Evolutionary conservation across 1,139 yeast species (phyloP).

Genomic region (Geotrichum carabidarum): DNA sequence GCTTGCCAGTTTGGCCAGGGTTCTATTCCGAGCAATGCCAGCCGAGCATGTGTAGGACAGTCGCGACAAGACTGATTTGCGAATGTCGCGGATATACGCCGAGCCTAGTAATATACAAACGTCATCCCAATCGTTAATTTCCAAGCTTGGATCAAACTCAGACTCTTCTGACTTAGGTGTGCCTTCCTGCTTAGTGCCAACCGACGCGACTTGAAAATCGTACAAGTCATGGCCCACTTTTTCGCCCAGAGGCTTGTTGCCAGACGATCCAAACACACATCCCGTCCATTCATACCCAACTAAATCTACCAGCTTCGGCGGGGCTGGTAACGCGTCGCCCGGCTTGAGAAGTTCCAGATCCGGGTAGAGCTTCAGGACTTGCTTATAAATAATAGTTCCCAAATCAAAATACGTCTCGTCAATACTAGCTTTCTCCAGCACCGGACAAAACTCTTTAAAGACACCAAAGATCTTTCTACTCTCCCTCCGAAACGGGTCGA

Average conservation of each 20-base stretch:
- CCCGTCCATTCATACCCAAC: slow-evolving; percentile 36
- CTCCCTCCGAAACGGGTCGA: slow-evolving; percentile 87
- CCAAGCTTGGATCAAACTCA: slow-evolving; percentile 5
- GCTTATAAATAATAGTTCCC: slow-evolving; percentile 50
- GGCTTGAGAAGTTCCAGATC: slow-evolving; percentile 32
- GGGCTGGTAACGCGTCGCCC: slow-evolving; percentile 42
- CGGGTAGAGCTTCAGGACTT: slow-evolving; percentile 39
- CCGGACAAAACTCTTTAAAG: slow-evolving; percentile 40
- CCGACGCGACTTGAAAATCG: slow-evolving; percentile 15
- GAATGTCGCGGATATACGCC: slow-evolving; percentile 47
- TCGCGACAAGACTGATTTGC: slow-evolving; percentile 49
- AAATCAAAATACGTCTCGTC: slow-evolving; percentile 88
- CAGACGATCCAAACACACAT: slow-evolving; percentile 23
- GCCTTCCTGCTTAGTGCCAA: not conserved
- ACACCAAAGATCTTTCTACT: slow-evolving; percentile 71
- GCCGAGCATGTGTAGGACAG: slow-evolving; percentile 86
- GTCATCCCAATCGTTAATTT: slow-evolving; percentile 78
- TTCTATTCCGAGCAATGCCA: slow-evolving; percentile 73
- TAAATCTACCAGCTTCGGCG: slow-evolving; percentile 36
- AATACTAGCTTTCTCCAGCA: slow-evolving; percentile 87
- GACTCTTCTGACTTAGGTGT: not conserved
- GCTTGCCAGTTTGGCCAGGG: slow-evolving; percentile 83
- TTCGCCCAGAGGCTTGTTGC: slow-evolving; percentile 27
- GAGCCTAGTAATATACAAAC: slow-evolving; percentile 64
- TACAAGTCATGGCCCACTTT: slow-evolving; percentile 20